Percentiles rank a stretch among this genome's conserved stretches.
Conservation (phyloP, 1,284 basidiomycete species). For the Fomitopsis palustris region DNA sequence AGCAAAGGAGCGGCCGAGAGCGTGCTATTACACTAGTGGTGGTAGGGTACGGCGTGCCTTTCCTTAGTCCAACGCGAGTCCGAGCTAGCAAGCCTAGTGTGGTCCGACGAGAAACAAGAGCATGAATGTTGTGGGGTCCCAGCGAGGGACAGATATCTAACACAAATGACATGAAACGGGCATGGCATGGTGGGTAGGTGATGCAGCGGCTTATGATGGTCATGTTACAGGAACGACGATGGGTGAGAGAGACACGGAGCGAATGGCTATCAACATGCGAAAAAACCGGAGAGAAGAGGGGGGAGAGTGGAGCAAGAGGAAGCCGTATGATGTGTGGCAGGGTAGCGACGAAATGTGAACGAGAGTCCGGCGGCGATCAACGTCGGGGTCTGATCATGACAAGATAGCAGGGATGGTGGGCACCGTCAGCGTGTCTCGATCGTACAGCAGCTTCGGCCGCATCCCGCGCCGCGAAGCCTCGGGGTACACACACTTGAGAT, state of each 20-base stretch:
- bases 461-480: constrained; percentile 31
- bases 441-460: constrained; percentile 23
- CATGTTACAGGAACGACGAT: constrained; percentile 1
- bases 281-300: neutral
- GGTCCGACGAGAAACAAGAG: neutral
- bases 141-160: neutral
- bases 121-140: neutral
- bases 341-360: neutral
- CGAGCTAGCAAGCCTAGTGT: neutral
- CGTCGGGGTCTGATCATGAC: neutral
- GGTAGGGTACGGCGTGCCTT: neutral
- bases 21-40: neutral
- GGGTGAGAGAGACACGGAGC: neutral
- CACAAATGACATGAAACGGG: neutral
- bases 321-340: neutral
- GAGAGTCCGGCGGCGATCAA: neutral
- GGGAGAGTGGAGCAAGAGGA: neutral
- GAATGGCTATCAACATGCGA: neutral
- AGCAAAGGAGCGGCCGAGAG: neutral
- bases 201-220: neutral
- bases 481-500: constrained; percentile 33
- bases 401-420: constrained; percentile 6
- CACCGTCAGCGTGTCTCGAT: constrained; percentile 13
- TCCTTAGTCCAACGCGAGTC: neutral
- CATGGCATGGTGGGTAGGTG: no score